Evolutionary conservation across 225 moss, liverwort and hornwort species (phyloP), one percentile per base, ranked within the genome.

Genomic region (Marchantia polymorpha): DNA sequence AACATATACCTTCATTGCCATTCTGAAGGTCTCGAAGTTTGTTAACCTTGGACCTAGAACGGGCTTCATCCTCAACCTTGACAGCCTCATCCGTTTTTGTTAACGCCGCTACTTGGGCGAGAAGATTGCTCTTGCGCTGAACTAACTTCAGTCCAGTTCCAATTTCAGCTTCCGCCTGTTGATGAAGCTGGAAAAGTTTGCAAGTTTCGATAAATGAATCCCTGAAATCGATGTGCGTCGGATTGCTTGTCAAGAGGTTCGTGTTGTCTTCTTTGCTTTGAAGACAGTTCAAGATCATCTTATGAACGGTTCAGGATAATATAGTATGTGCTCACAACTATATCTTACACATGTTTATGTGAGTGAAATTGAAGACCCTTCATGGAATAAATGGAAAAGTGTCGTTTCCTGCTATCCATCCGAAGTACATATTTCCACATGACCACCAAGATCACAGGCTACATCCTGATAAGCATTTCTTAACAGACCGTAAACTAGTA

Each of bases 141-240:
- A 78, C 64, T 52, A 81, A 60, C 51, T 67, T 74, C 63, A 81
- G 73, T 25, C 54, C 71, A 30, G 56, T 16, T 25, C 78, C 52
- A 80, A 74, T 47, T 14, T 17, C 69, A 52, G 77, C 78, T 13
- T 72, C 19, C 25, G 82, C 65, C 25, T 77, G 48, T 77, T 77
- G 77, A 25, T 65, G 77, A 50, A 64, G 77, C 53, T 85, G 82
- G 81, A 83, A 87, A 19, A 49, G 30, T 60, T 68, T 77, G 80
- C 84, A 81, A 29, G 39, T 80, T 53, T 79, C 77, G 74, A 87
- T 78, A 69, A 78, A 83, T 12, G 59, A 52, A 63, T 85, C 75
- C 81, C 82, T 81, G 72, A 56, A 77, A 78, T 73, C 8, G 13
- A 20, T 13, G 27, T 10, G 26, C 7, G 53, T 16, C 14, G 8